A percentile compares a stretch with the other conserved stretches of the same genome.
Evolutionary conservation across 2,329 filamentous ascomycete species (phyloP).

Genomic region (Beauveria rudraprayagi): DNA sequence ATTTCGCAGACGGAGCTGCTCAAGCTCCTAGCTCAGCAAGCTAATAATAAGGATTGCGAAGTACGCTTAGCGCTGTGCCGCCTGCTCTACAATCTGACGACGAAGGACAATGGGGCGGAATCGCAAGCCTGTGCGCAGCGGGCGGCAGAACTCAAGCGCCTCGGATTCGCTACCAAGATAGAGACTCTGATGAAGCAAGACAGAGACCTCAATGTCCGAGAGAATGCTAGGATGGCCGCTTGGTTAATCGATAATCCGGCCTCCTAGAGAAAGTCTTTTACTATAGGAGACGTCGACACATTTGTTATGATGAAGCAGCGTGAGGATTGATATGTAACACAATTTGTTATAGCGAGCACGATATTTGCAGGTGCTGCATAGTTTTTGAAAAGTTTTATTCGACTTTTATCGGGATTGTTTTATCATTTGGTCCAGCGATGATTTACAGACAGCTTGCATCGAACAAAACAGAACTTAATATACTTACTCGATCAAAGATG

Average conservation of each 20-base stretch:
- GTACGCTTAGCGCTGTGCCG: conserved; percentile 76
- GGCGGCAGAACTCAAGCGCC: conserved; percentile 56
- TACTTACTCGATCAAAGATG: not conserved
- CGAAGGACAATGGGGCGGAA: conserved; percentile 67
- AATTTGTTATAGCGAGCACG: not conserved
- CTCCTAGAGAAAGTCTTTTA: not conserved
- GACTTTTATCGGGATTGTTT: not conserved
- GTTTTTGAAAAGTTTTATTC: not conserved
- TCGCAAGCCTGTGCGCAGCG: conserved; percentile 56
- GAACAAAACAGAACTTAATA: not conserved
- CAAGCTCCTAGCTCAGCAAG: conserved; percentile 62
- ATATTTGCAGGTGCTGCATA: not conserved
- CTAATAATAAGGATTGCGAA: conserved; percentile 62
- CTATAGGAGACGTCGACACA: not conserved
- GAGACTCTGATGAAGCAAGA: conserved; percentile 56
- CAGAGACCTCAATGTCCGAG: conserved; percentile 69
- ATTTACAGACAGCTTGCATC: not conserved
- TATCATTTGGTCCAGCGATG: not conserved
- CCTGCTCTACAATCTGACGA: conserved; percentile 78
- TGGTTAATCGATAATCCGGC: conserved; percentile 55
- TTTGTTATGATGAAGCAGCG: not conserved
- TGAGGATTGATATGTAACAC: not conserved
- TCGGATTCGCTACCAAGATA: conserved; percentile 64
- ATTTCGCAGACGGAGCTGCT: conserved; percentile 71
- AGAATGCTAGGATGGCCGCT: conserved; percentile 72